Evolutionary conservation across 202 grass and related monocot genomes (phyloP).

Genomic region (Sporobolus alterniflorus): DNA sequence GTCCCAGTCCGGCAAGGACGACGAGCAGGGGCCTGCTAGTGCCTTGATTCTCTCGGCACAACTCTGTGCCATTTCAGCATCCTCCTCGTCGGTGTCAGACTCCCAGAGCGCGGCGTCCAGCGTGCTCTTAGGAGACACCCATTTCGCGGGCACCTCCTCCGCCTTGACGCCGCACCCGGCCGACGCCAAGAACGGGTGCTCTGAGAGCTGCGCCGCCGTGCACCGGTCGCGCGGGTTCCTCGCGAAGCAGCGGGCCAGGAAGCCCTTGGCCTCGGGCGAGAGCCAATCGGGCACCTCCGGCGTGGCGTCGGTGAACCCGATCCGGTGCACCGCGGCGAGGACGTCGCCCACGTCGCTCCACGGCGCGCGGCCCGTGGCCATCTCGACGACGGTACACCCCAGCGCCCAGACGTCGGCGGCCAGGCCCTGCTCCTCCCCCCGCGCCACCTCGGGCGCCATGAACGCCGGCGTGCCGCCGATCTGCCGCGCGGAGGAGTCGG

Average conservation of each 20-base stretch:
- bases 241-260: constrained; percentile 56
- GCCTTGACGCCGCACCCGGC: constrained; percentile 11
- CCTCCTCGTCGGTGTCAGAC: constrained; percentile 43
- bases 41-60: constrained; percentile 43
- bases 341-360: constrained; percentile 56
- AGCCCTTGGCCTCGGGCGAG: constrained; percentile 54
- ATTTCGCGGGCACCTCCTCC: not conserved
- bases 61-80: not conserved
- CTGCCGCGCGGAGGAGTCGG: not conserved
- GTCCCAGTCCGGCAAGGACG: constrained; percentile 50
- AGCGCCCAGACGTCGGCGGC: constrained; percentile 86
- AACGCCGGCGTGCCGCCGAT: constrained; percentile 70
- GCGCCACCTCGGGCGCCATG: constrained; percentile 96
- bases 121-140: constrained; percentile 66
- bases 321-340: constrained; percentile 50
- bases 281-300: constrained; percentile 58
- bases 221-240: constrained; percentile 52
- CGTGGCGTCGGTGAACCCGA: constrained; percentile 55
- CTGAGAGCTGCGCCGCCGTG: constrained; percentile 59
- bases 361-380: constrained; percentile 67
- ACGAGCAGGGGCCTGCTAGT: constrained; percentile 28
- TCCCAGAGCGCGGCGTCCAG: constrained; percentile 55
- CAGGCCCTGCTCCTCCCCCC: constrained; percentile 62
- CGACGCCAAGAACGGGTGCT: constrained; percentile 64
- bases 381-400: constrained; percentile 77